A percentile compares a stretch with the other conserved stretches of the same genome.
These are phyloP conservation scores for Ophiosphaerella herpotricha DNA, from an alignment of 2,329 filamentous ascomycete species.

Conservation along the genomic window DNA sequence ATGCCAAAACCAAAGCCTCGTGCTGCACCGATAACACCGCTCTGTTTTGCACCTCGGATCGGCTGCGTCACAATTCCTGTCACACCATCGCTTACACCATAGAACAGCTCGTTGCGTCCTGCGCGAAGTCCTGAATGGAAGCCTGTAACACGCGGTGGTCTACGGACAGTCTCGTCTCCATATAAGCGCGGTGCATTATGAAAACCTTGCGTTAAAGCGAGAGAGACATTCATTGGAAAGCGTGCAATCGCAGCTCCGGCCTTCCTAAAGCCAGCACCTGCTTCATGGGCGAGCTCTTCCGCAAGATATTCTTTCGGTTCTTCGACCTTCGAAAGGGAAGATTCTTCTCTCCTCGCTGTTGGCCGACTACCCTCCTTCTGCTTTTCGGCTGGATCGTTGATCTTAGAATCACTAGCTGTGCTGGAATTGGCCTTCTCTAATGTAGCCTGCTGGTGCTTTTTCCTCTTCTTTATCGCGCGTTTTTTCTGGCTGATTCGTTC, in stretches of 20 bases:
- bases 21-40: constrained; percentile 59
- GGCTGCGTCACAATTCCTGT: constrained; percentile 67
- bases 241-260: constrained; percentile 58
- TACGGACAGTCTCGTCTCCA: constrained; percentile 70
- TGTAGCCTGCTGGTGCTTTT: constrained; percentile 31
- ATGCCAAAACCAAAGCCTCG: constrained; percentile 65
- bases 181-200: constrained; percentile 73
- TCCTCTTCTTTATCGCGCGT: constrained; percentile 39
- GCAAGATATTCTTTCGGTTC: constrained; percentile 40
- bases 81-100: constrained; percentile 68
- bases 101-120: constrained; percentile 64
- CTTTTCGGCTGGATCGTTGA: constrained; percentile 8
- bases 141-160: constrained; percentile 66
- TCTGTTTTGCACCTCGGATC: constrained; percentile 60
- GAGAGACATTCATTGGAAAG: constrained; percentile 64
- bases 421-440: constrained; percentile 24
- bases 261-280: constrained; percentile 58
- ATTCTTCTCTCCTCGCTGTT: constrained; percentile 23
- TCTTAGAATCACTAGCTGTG: constrained; percentile 16
- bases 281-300: constrained; percentile 51
- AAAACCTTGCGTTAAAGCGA: constrained; percentile 70
- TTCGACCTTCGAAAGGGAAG: constrained; percentile 35
- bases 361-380: constrained; percentile 17
- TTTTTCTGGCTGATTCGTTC: constrained; percentile 57
- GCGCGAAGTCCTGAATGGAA: constrained; percentile 65